Percentiles rank a stretch among this genome's conserved stretches.
Conservation (phyloP, 306 rosid species). For the Mimosa pudica region DNA sequence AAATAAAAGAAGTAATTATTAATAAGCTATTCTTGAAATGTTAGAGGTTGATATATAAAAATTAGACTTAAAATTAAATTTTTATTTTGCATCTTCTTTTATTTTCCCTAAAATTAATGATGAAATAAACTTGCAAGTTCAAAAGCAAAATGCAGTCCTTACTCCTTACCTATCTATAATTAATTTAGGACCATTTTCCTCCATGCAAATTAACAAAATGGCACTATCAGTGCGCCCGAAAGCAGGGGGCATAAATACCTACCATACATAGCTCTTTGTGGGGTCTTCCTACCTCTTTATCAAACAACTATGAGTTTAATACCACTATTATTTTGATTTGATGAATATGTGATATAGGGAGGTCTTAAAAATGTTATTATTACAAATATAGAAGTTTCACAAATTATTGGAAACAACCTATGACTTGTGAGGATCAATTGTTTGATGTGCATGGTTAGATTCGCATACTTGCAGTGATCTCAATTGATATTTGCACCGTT, state of each 20-base stretch:
- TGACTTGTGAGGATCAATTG: too few species aligned
- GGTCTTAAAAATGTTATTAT: too few species aligned
- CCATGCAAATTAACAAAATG: not conserved
- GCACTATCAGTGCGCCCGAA: not conserved
- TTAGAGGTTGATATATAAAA: too few species aligned
- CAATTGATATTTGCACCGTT: not conserved
- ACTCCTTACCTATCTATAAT: not conserved
- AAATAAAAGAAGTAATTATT: too few species aligned
- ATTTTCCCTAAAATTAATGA: too few species aligned
- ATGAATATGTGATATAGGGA: too few species aligned
- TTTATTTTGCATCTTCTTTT: not conserved
- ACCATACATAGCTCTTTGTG: not conserved
- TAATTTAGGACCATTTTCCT: not conserved
- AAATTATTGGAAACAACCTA: too few species aligned
- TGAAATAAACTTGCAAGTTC: not conserved
- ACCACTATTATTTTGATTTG: not conserved
- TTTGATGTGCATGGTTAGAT: too few species aligned
- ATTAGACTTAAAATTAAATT: not conserved
- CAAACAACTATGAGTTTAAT: not conserved
- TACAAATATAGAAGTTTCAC: too few species aligned
- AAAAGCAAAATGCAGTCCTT: not conserved
- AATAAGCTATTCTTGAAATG: too few species aligned
- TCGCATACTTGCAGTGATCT: not conserved
- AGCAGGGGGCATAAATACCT: not conserved
- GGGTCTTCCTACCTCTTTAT: not conserved